phyloP scores from a whole-genome alignment of 768 basidiomycete species.

The Rhodotorula taiwanensis region DNA sequence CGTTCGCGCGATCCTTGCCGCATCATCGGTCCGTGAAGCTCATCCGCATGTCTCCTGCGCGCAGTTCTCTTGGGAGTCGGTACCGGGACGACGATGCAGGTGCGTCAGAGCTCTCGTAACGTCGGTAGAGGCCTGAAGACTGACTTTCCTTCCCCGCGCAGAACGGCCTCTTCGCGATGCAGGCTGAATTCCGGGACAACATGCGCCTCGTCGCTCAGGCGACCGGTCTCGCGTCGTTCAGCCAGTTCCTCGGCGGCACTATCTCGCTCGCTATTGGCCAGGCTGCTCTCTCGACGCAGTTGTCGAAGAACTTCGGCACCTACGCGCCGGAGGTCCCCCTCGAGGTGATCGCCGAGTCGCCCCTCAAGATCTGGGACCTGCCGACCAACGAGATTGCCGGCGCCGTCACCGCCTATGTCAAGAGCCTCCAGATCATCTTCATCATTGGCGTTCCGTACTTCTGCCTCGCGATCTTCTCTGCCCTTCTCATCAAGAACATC shows the following conservation, averaged over 20 bases:
- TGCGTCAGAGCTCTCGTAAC: too few species aligned
- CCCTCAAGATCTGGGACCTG: constrained; percentile 41
- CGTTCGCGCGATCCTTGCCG: not conserved
- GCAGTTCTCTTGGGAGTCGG: constrained; percentile 1
- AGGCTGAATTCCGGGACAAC: constrained; percentile 35
- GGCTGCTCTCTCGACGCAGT: constrained; percentile 44
- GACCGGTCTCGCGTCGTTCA: constrained; percentile 37
- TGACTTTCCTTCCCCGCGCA: too few species aligned
- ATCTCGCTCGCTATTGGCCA: constrained; percentile 45
- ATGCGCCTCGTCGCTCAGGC: constrained; percentile 41
- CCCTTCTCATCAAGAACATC: constrained; percentile 44
- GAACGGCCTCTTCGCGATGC: constrained; percentile 37
- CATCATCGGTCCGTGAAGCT: not conserved
- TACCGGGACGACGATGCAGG: constrained; percentile 3
- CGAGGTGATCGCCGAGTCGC: constrained; percentile 38
- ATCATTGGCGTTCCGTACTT: constrained; percentile 30
- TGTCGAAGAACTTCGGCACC: constrained; percentile 41
- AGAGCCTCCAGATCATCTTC: constrained; percentile 27
- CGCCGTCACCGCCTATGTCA: constrained; percentile 37
- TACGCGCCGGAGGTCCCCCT: constrained; percentile 39
- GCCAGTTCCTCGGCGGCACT: constrained; percentile 40
- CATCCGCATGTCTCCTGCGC: too few species aligned
- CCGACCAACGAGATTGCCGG: constrained; percentile 21
- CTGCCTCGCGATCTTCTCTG: constrained; percentile 39
- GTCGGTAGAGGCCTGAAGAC: too few species aligned